These are phyloP conservation scores for Globisporangium nodosum DNA, from an alignment of 352 stramenopile genomes.

Conservation along the genomic window DNA sequence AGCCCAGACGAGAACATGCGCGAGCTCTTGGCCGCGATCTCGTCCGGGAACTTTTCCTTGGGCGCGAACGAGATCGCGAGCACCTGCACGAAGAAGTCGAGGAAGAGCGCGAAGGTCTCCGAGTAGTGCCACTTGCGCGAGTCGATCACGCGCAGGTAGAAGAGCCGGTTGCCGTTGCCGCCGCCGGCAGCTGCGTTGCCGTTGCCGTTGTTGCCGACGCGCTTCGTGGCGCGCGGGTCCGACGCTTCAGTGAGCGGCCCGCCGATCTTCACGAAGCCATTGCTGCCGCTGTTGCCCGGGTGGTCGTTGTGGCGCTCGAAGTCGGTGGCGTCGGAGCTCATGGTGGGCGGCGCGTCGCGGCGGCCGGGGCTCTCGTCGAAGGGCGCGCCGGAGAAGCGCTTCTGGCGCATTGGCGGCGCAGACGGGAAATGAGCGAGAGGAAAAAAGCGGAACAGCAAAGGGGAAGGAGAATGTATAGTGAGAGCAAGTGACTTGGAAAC, in stretches of 20 bases:
- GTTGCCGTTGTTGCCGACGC: background rate
- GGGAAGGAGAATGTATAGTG: background rate
- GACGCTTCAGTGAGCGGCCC: conserved; percentile 61
- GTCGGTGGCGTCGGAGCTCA: conserved; percentile 29
- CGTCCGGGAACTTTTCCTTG: conserved; percentile 48
- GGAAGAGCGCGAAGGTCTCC: conserved; percentile 78
- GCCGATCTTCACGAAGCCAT: conserved; percentile 77
- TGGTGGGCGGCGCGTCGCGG: conserved; percentile 12
- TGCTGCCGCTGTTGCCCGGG: too few relatives aligned
- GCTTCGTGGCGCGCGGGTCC: conserved; percentile 68
- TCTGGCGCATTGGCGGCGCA: conserved; percentile 9
- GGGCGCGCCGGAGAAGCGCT: conserved; percentile 4
- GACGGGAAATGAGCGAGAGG: background rate
- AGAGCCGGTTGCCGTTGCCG: conserved; percentile 59
- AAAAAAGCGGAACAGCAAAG: too few relatives aligned
- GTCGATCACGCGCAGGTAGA: conserved; percentile 80
- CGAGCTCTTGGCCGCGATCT: conserved; percentile 61
- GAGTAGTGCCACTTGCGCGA: conserved; percentile 88
- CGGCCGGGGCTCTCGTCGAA: conserved; percentile 13
- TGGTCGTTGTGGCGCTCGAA: conserved; percentile 55
- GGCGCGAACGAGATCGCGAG: conserved; percentile 75
- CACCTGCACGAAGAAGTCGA: conserved; percentile 85
- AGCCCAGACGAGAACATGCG: conserved; percentile 69
- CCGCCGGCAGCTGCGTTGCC: conserved; percentile 1
- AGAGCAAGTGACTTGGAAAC: background rate